phyloP scores from a whole-genome alignment of 164 flowering plant genomes.

The Nelumbo lutea region DNA sequence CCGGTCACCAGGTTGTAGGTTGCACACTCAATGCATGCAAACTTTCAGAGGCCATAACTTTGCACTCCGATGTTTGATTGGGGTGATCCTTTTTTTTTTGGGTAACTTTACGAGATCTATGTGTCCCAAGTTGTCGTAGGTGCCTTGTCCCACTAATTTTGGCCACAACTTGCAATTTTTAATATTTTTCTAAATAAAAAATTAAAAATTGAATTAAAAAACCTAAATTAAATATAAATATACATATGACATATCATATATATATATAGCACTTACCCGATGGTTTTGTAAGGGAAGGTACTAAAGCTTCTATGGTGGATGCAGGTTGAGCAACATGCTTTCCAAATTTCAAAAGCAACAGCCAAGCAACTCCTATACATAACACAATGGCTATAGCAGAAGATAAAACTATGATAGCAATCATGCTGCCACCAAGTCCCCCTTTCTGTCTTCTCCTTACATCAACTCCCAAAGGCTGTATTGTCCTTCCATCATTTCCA shows the following conservation, averaged over 20 bases:
- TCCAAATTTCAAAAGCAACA: constrained; percentile 36
- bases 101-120: too few species aligned
- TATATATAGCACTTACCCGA: constrained; percentile 35
- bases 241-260: not conserved
- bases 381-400: constrained; percentile 42
- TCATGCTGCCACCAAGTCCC: constrained; percentile 43
- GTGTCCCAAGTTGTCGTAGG: too few species aligned
- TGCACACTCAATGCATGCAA: too few species aligned
- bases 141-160: too few species aligned
- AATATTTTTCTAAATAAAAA: too few species aligned
- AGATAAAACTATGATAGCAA: constrained; percentile 68
- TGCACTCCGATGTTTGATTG: too few species aligned
- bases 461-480: constrained; percentile 82
- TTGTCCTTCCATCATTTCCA: constrained; percentile 38
- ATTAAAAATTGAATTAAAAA: too few species aligned
- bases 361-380: constrained; percentile 41
- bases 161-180: too few species aligned
- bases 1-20: too few species aligned
- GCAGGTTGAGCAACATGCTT: constrained; percentile 15
- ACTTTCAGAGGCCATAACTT: too few species aligned
- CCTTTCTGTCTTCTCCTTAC: constrained; percentile 36
- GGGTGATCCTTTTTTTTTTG: too few species aligned
- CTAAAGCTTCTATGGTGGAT: constrained; percentile 23
- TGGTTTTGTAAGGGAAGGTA: constrained; percentile 37
- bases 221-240: not conserved